These are phyloP conservation scores for Aspergillus nomiae DNA, from an alignment of 2,329 filamentous ascomycete genomes.

Conservation along the genomic window DNA sequence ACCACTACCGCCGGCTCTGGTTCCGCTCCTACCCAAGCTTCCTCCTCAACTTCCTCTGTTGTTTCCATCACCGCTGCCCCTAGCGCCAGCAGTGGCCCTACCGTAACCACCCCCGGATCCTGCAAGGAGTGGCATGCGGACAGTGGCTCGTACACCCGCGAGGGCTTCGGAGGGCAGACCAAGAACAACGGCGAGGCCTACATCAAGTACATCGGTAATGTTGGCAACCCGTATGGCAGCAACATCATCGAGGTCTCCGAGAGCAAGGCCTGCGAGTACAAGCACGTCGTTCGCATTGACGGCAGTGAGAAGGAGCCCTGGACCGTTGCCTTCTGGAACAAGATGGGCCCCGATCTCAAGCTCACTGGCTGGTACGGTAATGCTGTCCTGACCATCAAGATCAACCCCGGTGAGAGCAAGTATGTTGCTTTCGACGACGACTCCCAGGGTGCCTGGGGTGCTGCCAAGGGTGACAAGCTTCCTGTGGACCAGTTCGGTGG, in stretches of 20 bases:
- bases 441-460: conserved; percentile 41
- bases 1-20: conserved; percentile 16
- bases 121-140: conserved; percentile 26
- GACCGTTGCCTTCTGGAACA: conserved; percentile 46
- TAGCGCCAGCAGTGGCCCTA: conserved; percentile 14
- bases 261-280: conserved; percentile 35
- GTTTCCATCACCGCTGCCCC: conserved; percentile 15
- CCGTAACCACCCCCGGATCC: conserved; percentile 11
- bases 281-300: conserved; percentile 38
- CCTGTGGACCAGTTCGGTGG: conserved; percentile 31
- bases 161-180: conserved; percentile 36
- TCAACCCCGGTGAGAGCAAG: conserved; percentile 33
- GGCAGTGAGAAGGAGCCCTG: conserved; percentile 35
- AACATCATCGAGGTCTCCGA: conserved; percentile 42
- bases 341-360: conserved; percentile 32
- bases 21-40: conserved; percentile 13
- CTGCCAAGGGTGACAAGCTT: conserved; percentile 27
- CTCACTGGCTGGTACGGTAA: conserved; percentile 39
- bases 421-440: conserved; percentile 43
- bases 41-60: conserved; percentile 16
- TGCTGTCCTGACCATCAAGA: conserved; percentile 34
- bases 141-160: conserved; percentile 24
- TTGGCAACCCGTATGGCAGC: conserved; percentile 42
- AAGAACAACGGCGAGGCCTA: conserved; percentile 14
- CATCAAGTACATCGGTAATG: conserved; percentile 37